phyloP scores from a whole-genome alignment of 257 asterid species.

The Apocynum venetum region DNA sequence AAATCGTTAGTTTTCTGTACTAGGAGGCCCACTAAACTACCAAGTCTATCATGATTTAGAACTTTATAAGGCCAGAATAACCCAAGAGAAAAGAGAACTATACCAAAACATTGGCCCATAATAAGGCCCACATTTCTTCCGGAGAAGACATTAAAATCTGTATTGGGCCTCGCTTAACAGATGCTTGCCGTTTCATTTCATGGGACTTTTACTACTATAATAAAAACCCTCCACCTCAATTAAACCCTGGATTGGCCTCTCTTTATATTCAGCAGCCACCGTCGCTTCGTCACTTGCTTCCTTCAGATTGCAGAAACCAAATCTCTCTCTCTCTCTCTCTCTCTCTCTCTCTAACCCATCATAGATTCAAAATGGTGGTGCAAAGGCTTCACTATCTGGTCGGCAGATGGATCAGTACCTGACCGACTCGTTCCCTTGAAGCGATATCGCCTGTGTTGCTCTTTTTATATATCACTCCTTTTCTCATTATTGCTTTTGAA shows the following conservation, averaged over 20 bases:
- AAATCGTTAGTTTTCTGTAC: too few species aligned
- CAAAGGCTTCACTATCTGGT: conserved; percentile 70
- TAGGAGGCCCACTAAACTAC: too few species aligned
- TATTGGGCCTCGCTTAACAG: not conserved
- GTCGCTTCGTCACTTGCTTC: not conserved
- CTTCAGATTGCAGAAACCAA: not conserved
- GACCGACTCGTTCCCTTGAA: conserved; percentile 78
- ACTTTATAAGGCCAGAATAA: too few species aligned
- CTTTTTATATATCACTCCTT: conserved; percentile 5
- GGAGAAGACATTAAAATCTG: too few species aligned
- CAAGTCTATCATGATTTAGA: too few species aligned
- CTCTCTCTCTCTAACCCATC: not conserved
- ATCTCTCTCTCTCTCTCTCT: not conserved
- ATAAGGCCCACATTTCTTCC: too few species aligned
- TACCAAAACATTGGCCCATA: too few species aligned
- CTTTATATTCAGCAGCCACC: not conserved
- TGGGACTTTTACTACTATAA: not conserved
- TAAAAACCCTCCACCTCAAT: not conserved
- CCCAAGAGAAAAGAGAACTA: too few species aligned
- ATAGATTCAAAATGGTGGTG: not conserved
- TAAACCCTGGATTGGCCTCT: not conserved
- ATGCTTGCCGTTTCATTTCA: too few species aligned
- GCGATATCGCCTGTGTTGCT: conserved; percentile 44
- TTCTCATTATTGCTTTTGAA: conserved; percentile 8
- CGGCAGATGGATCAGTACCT: conserved; percentile 34